Percentiles rank a stretch among this genome's conserved stretches.
Conservation (phyloP, 805 yeast species). For the Schwanniomyces yamadae region DNA sequence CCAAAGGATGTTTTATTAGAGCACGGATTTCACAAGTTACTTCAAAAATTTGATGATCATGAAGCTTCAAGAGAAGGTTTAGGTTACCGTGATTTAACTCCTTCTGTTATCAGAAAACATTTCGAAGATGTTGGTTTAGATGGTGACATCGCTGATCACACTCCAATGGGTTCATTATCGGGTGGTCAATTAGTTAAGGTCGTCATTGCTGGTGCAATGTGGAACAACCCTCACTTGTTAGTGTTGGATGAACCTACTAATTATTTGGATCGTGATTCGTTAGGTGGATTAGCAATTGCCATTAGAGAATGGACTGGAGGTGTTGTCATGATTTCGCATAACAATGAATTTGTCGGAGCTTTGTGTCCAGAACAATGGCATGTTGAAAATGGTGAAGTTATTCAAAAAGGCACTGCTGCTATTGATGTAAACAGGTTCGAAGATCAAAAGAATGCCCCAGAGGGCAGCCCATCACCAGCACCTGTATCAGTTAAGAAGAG, state of each 20-base stretch:
- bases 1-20: conserved; percentile 78
- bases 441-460: conserved; percentile 62
- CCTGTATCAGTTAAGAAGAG: conserved; percentile 38
- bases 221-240: conserved; percentile 97
- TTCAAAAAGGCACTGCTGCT: conserved; percentile 74
- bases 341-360: conserved; percentile 95
- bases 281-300: conserved; percentile 96
- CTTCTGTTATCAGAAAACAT: conserved; percentile 91
- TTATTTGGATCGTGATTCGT: conserved; percentile 95
- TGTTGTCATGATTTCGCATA: conserved; percentile 97
- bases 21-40: conserved; percentile 47
- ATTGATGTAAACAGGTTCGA: conserved; percentile 81
- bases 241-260: conserved; percentile 98
- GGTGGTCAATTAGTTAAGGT: conserved; percentile 99
- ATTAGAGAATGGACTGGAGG: conserved; percentile 98
- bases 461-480: conserved; percentile 43
- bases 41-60: conserved; percentile 47
- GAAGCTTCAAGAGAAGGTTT: conserved; percentile 51
- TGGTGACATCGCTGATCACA: conserved; percentile 97
- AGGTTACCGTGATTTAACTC: conserved; percentile 58
- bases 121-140: conserved; percentile 97
- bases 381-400: conserved; percentile 88
- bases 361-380: conserved; percentile 98
- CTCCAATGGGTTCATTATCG: conserved; percentile 92
- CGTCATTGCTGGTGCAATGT: conserved; percentile 99